These are phyloP conservation scores for Fusarium sp. DNA, from an alignment of 2,329 filamentous ascomycete species.

Conservation along the genomic window DNA sequence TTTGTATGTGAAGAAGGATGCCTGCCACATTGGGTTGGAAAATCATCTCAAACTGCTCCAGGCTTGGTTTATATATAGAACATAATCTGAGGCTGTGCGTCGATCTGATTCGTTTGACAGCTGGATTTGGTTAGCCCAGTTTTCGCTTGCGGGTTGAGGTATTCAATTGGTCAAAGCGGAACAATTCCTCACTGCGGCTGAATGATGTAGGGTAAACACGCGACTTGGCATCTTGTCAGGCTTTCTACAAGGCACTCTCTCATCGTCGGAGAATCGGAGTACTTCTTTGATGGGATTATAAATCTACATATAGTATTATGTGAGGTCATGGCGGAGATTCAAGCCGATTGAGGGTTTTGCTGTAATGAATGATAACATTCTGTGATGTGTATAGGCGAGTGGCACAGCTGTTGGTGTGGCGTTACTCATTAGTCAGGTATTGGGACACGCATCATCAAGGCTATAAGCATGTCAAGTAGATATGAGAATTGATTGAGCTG, in stretches of 20 bases:
- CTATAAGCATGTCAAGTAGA: too few relatives aligned
- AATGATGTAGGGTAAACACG: neutral
- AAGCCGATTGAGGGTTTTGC: rapidly evolving
- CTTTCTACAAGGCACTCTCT: neutral
- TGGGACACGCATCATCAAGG: too few relatives aligned
- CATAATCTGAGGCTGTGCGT: neutral
- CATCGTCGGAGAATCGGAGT: rapidly evolving
- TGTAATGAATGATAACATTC: rapidly evolving
- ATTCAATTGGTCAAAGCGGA: neutral
- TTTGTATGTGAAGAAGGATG: rapidly evolving
- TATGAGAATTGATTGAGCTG: rapidly evolving
- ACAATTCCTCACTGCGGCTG: neutral
- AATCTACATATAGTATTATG: rapidly evolving
- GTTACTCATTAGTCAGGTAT: rapidly evolving
- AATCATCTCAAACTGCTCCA: rapidly evolving
- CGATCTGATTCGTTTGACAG: neutral
- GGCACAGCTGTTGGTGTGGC: too few relatives aligned
- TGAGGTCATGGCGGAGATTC: rapidly evolving
- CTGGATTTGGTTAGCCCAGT: neutral
- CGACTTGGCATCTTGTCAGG: neutral
- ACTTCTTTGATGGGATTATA: rapidly evolving
- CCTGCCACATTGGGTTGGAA: too few relatives aligned
- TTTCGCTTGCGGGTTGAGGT: too few relatives aligned
- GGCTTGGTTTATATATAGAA: neutral
- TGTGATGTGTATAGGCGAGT: rapidly evolving